A percentile compares a stretch with the other conserved stretches of the same genome.
Conservation (phyloP, 192 early-diverging fungal genomes). For the Mortierella antarctica region DNA sequence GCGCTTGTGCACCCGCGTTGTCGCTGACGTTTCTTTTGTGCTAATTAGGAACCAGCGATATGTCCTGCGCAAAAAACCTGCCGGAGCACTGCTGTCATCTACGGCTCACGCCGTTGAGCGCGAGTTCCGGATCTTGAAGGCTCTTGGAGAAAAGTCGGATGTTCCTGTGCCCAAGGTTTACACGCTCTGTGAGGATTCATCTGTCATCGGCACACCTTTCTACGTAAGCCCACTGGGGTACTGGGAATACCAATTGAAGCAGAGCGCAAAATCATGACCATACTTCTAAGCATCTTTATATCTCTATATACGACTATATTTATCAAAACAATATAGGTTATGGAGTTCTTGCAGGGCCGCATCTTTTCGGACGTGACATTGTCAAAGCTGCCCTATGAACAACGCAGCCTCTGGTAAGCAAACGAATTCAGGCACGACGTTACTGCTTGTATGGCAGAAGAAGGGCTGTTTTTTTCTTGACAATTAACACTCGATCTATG, state of each 20-base stretch:
- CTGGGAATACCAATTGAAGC: not conserved
- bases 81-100: conserved; percentile 83
- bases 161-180: conserved; percentile 94
- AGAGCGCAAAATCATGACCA: not conserved
- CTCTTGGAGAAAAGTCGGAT: conserved; percentile 74
- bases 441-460: no score
- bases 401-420: conserved; percentile 66
- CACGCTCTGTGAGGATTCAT: conserved; percentile 86
- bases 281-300: not conserved
- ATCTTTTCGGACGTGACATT: conserved; percentile 80
- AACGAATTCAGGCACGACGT: not conserved
- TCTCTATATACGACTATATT: not conserved
- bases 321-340: conserved; percentile 60
- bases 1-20: not conserved
- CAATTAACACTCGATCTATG: not conserved
- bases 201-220: conserved; percentile 91
- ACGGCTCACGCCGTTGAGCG: conserved; percentile 95
- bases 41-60: conserved; percentile 67
- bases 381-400: conserved; percentile 60
- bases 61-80: conserved; percentile 94
- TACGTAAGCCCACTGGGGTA: conserved; percentile 65
- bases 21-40: not conserved
- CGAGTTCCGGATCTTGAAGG: conserved; percentile 85
- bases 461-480: not conserved
- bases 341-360: conserved; percentile 94